These are phyloP conservation scores for Syncephalastrum contaminatum DNA, from an alignment of 371 early-diverging fungal genomes.

Conservation along the genomic window DNA sequence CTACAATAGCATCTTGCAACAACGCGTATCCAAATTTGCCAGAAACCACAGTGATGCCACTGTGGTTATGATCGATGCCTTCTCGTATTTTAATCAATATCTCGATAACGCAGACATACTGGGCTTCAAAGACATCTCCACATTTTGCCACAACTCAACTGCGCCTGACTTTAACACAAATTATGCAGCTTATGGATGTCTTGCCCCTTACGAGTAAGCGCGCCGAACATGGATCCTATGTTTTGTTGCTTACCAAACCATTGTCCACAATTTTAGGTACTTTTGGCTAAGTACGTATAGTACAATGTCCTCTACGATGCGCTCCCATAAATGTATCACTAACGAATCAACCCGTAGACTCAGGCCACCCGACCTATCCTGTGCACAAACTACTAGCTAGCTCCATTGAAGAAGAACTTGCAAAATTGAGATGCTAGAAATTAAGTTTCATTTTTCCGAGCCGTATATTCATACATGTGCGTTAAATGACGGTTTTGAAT, in stretches of 20 bases:
- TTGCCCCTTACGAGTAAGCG: conserved; percentile 14
- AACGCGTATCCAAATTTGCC: conserved; percentile 10
- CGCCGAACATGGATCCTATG: background rate
- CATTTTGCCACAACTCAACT: conserved; percentile 12
- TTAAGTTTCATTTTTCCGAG: background rate
- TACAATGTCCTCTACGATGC: background rate
- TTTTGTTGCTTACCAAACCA: too few relatives aligned
- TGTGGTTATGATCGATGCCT: conserved; percentile 14
- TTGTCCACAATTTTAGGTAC: background rate
- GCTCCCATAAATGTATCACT: background rate
- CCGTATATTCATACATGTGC: conserved; percentile 8
- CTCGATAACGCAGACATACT: conserved; percentile 10
- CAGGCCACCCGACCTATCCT: conserved; percentile 18
- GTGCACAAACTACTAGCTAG: conserved; percentile 14
- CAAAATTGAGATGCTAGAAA: too few relatives aligned
- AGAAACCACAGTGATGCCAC: conserved; percentile 13
- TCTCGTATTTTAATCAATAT: conserved; percentile 4
- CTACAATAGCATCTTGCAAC: conserved; percentile 9
- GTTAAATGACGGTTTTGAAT: conserved; percentile 10
- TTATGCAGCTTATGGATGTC: conserved; percentile 15
- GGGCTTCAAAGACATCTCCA: conserved; percentile 11
- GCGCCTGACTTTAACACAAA: conserved; percentile 19
- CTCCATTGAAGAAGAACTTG: background rate
- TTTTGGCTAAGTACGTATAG: conserved; percentile 7
- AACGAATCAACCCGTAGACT: conserved; percentile 1